phyloP scores from a whole-genome alignment of 148 eudicot genomes.

The Silene conica region DNA sequence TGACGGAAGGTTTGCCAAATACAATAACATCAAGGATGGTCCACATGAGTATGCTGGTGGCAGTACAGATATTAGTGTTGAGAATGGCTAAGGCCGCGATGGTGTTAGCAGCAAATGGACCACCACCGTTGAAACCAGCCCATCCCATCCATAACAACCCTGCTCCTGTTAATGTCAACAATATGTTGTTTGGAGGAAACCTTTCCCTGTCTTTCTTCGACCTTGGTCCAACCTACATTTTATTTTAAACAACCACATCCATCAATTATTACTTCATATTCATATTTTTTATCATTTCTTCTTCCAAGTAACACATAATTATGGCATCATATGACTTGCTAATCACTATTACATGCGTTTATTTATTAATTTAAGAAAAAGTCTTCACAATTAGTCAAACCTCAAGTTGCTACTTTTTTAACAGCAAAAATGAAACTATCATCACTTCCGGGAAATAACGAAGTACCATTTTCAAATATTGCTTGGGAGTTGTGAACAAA shows the following conservation, averaged over 20 bases:
- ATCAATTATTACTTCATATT: neutral
- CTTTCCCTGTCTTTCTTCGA: slow-evolving; percentile 47
- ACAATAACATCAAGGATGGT: slow-evolving; percentile 49
- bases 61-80: slow-evolving; percentile 56
- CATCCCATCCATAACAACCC: slow-evolving; percentile 68
- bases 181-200: slow-evolving; percentile 56
- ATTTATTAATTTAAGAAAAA: neutral
- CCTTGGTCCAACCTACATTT: slow-evolving; percentile 68
- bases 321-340: too few relatives aligned
- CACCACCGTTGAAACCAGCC: slow-evolving; percentile 71
- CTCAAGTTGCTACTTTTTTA: neutral
- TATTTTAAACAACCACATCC: neutral
- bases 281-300: neutral
- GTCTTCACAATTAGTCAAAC: neutral
- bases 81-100: slow-evolving; percentile 50
- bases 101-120: slow-evolving; percentile 45
- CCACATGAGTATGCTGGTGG: slow-evolving; percentile 59
- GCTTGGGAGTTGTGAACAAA: neutral
- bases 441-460: neutral
- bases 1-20: slow-evolving; percentile 54
- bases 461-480: neutral
- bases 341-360: too few relatives aligned
- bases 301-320: too few relatives aligned
- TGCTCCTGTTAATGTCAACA: slow-evolving; percentile 52
- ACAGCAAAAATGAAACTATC: neutral